Evolutionary conservation across 768 basidiomycete genomes (phyloP), one percentile per base, ranked within the genome.

Genomic region (Podaxis sp.): DNA sequence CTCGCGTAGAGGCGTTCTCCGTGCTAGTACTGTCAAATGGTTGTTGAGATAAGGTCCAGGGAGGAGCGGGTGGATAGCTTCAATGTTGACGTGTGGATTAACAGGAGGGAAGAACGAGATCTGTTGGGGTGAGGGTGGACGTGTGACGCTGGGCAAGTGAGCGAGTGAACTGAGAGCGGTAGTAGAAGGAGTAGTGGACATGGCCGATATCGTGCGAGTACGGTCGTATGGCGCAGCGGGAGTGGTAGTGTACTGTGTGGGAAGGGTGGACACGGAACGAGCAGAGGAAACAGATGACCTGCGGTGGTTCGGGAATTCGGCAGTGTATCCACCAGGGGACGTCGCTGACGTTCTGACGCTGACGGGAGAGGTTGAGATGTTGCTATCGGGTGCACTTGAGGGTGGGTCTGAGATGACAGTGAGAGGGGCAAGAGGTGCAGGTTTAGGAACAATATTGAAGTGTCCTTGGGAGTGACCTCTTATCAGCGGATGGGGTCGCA

Each of bases 401-500:
- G 61, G 54, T 24, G 56, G 61, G 19, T 57, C 60, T 13, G 83
- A 77, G 8, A 84, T 82, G 49, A 87, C 81, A 1, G 86, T 85
- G 56, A 91, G 77, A 27, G 90, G 88, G 2, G 85, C 80, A 61
- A 91, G 78, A 38, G 90, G 88, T 8, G 83, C 77, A 46, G 84
- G 82, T 70, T 84, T 76, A 73, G 80, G 54, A 67, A 79, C 65
- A 71, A 74, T 67, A 72, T 76, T 73, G 2, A 79, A 74, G 56
- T 80, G 79, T 5, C 87, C 85, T 63, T 82, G 85, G 0, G 90
- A 90, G 65, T 86, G 81, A 8, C 89, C 89, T 59, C 90, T 86
- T 65, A 92, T 91, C 56, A 92, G 80, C 6, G 90, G 91, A 69
- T 92, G 91, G 0, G 89, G 89, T 15, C 88, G 87, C 55, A 89